These are phyloP conservation scores for Tirmania nivea DNA, from an alignment of 495 filamentous ascomycete genomes.

Conservation along the genomic window DNA sequence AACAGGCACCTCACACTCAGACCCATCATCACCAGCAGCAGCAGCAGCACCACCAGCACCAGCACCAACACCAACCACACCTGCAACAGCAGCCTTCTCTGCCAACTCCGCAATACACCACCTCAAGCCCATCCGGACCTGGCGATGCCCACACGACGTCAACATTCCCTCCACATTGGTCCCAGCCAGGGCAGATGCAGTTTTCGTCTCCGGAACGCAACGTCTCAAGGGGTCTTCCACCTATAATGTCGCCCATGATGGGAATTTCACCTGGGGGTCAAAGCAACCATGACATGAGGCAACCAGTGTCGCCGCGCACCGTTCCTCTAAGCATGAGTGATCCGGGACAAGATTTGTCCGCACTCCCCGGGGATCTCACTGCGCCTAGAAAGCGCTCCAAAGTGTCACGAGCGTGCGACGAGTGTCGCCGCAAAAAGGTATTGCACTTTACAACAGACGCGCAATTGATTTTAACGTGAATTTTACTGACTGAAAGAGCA, in stretches of 20 bases:
- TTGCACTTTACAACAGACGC: slow-evolving; percentile 3
- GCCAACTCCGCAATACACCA: not conserved
- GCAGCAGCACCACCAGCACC: slow-evolving; percentile 15
- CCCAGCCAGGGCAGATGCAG: not conserved
- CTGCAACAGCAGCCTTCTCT: slow-evolving; percentile 1
- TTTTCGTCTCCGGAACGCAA: slow-evolving; percentile 9
- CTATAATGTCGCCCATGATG: slow-evolving; percentile 19
- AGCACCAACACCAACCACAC: slow-evolving; percentile 1
- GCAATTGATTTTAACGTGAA: slow-evolving; percentile 1
- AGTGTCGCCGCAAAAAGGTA: slow-evolving; percentile 84
- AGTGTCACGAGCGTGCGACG: slow-evolving; percentile 83
- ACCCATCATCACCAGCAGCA: slow-evolving; percentile 10
- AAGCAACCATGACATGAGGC: slow-evolving; percentile 13
- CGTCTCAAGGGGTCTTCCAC: slow-evolving; percentile 18
- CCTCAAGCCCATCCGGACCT: not conserved
- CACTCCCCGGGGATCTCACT: slow-evolving; percentile 32
- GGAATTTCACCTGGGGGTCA: slow-evolving; percentile 17
- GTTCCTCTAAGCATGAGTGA: slow-evolving; percentile 10
- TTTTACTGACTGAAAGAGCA: slow-evolving; percentile 13
- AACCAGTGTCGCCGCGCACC: slow-evolving; percentile 16
- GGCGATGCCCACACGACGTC: not conserved
- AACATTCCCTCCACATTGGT: not conserved
- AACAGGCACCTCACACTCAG: slow-evolving; percentile 1
- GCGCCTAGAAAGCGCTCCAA: slow-evolving; percentile 69
- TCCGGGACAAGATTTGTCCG: slow-evolving; percentile 10